Evolutionary conservation across 2,329 filamentous ascomycete species (phyloP).

Genomic region (Shiraia bambusicola): DNA sequence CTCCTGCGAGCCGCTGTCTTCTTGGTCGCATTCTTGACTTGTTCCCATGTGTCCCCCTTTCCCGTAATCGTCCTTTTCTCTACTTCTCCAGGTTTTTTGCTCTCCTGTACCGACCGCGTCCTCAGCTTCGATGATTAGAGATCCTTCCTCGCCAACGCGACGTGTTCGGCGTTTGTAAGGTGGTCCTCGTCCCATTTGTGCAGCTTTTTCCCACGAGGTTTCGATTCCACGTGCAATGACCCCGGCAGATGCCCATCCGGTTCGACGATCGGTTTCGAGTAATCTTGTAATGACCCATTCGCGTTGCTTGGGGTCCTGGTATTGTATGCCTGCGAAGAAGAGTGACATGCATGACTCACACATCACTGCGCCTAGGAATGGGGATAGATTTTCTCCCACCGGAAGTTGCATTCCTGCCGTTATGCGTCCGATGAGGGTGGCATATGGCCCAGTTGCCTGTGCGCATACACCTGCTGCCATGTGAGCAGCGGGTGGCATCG

Average conservation of each 20-base stretch:
- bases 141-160: slow-evolving; percentile 21
- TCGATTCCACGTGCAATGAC: slow-evolving; percentile 85
- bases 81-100: slow-evolving; percentile 10
- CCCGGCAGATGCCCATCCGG: slow-evolving; percentile 82
- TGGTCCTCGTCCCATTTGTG: slow-evolving; percentile 71
- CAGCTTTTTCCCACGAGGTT: slow-evolving; percentile 76
- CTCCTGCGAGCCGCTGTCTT: background rate
- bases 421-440: slow-evolving; percentile 77
- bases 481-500: slow-evolving; percentile 89
- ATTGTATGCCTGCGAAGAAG: slow-evolving; percentile 86
- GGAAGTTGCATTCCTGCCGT: slow-evolving; percentile 65
- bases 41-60: slow-evolving; percentile 4
- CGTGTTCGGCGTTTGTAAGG: slow-evolving; percentile 56
- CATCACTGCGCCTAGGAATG: slow-evolving; percentile 75
- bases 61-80: slow-evolving; percentile 6
- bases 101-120: slow-evolving; percentile 14
- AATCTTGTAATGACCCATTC: slow-evolving; percentile 75
- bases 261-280: slow-evolving; percentile 73
- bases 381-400: slow-evolving; percentile 59
- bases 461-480: slow-evolving; percentile 80
- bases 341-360: slow-evolving; percentile 80
- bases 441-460: slow-evolving; percentile 67
- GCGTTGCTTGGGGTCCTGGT: slow-evolving; percentile 69
- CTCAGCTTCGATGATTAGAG: slow-evolving; percentile 20
- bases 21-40: slow-evolving; percentile 15